phyloP scores from a whole-genome alignment of 371 early-diverging fungal genomes.

The Mortierella sp. region DNA sequence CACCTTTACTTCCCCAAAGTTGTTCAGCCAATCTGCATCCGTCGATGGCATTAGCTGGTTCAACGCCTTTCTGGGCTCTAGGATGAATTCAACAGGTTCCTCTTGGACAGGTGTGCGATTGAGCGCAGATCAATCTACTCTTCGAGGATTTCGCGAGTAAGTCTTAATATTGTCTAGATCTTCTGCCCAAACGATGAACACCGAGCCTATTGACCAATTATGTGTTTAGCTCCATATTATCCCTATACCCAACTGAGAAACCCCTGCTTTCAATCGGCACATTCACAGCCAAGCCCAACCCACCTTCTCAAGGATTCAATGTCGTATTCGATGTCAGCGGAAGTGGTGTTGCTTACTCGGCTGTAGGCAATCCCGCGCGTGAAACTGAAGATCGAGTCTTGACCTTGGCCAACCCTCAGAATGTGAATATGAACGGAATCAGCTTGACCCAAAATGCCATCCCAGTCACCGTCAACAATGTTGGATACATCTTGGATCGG shows the following conservation, averaged over 20 bases:
- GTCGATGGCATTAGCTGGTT: conserved; percentile 19
- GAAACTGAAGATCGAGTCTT: conserved; percentile 5
- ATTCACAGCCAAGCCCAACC: conserved; percentile 7
- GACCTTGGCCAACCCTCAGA: conserved; percentile 17
- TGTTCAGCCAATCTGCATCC: conserved; percentile 16
- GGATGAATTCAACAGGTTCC: not conserved
- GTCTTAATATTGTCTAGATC: no score
- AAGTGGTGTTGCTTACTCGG: conserved; percentile 10
- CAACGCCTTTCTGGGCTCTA: conserved; percentile 16
- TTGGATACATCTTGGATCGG: conserved; percentile 36
- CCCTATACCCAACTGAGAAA: conserved; percentile 11
- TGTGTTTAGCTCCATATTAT: conserved; percentile 16
- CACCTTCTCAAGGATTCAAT: conserved; percentile 23
- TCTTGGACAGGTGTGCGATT: conserved; percentile 35
- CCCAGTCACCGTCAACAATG: conserved; percentile 22
- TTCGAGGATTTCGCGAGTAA: conserved; percentile 29
- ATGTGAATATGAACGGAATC: conserved; percentile 33
- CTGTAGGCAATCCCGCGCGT: not conserved
- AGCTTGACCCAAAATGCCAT: conserved; percentile 20
- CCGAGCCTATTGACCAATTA: no score
- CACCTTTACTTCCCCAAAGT: conserved; percentile 14
- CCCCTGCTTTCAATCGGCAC: conserved; percentile 32
- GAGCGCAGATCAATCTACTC: conserved; percentile 13
- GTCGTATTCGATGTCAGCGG: conserved; percentile 25
- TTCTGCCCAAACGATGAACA: no score